Base-by-base conservation (phyloP, 495 filamentous ascomycete species). In the Chaetomium tenue region DNA sequence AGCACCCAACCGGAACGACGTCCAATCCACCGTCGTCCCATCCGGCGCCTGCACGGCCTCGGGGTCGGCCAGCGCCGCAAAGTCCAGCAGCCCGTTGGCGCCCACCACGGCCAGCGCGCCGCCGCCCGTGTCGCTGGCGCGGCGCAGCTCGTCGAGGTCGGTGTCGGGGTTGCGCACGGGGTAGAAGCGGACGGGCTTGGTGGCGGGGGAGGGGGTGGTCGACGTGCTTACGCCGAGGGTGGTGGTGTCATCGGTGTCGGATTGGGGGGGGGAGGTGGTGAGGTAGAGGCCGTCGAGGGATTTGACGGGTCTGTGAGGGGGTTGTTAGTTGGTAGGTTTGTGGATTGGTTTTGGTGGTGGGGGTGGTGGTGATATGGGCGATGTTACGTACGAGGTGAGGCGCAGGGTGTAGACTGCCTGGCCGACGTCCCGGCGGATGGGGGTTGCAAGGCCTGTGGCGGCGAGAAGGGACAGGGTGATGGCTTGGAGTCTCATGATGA, bases 11-110 rank as follows among this genome's bases (percentile, higher is more conserved):
- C 54, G 56, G 65, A 78, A 79, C 11, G 69, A 70, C 22, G 71
- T 72, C 73, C 72, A 79, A 54, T 76, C 67, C 7, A 64, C 58
- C 42, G 71, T 67, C 13, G 63, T 64, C 18, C 76, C 77, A 15
- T 67, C 71, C 22, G 69, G 68, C 7, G 72, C 68, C 4, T 67
- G 47, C 18, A 40, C 64, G 2, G 61, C 62, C 39, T 52, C 67
- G 22, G 78, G 78, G 66, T 79, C 74, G n/a, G 63, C 62, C 55
- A 79, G 67, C 63, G 72, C 67, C 33, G 70, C 70, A 23, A 78
- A 66, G 60, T 68, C 71, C 48, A 77, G 65, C 61, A 78, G 66
- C 60, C 72, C 70, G 60, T 72, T 66, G 18, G 65, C 66, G 28
- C 77, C 77, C 11, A 76, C 37, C 15, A 79, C 72, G 12, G 71